Base-by-base conservation (phyloP, 306 rosid genomes). In the Heteromeles arbutifolia region DNA sequence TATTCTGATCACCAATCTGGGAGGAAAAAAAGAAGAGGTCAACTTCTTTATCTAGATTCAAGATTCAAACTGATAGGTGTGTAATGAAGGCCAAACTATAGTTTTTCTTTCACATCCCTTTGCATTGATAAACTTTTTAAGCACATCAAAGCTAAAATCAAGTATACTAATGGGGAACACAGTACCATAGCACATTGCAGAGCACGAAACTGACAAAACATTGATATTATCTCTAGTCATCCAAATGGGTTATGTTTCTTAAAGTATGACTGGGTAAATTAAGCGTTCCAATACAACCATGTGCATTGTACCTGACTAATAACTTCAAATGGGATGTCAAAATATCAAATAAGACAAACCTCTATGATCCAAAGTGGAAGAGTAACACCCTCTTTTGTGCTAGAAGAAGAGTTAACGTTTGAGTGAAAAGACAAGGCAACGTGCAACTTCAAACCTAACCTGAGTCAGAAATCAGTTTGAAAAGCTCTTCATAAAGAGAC, bases 1-100 rank as follows among this genome's bases (percentile, higher is more conserved):
- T 83, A 69, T 83, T 66, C 44, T 56, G 77, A 19, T 70, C 81
- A 75, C 86, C 86, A 71, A 83, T 75, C 26, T 25, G 26, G 26
- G 26, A 25, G 26, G 26, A 25, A 25, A 25, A 25, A 25, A 25
- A 25, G 26, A 25, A 25, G 26, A 25, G 34, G 34, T 31, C 34
- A 31, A 31, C 34, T 31, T 31, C 34, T 31, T 31, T 31, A 32
- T 32, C 37, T 32, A 32, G 7, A 32, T 32, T 32, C 37, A 32
- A 32, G 29, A 62, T 32, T 15, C n/a, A 14, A 57, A 6, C 41
- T 29, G 6, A 37, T 39, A 12, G 0, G 19, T 26, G 11, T 17
- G 43, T 12, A 50, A 70, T 18, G 15, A 45, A 45, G 17, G 37
- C 14, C 52, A 44, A 45, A 28, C 45, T 25, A 17, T 15, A 45